Evolutionary conservation across 768 basidiomycete species (phyloP), one percentile per base, ranked within the genome.

Genomic region (Coprinopsis marcescibilis): DNA sequence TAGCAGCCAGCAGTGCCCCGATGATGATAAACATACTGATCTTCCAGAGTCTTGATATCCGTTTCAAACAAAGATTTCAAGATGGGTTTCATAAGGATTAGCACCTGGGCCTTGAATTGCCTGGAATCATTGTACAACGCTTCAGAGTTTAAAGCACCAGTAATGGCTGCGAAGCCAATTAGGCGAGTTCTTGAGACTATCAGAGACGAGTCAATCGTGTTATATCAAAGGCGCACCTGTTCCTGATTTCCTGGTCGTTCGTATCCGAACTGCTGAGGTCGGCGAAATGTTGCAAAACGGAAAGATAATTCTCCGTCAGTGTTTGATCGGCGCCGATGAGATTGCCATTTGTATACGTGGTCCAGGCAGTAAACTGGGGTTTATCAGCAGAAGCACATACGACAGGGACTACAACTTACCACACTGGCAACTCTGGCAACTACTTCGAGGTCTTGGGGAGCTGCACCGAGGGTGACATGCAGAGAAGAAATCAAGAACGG

Each of bases 331-430:
- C 78, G 21, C 87, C 89, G 52, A 94, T 81, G 32, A 87, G 69
- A 45, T 82, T 81, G 0, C 91, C 90, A 54, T 94, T 85, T 17
- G 93, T 91, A 54, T 83, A 96, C 13, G 92, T 93, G 15, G 86
- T 85, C 85, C 90, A 97, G 1, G 90, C 85, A 2, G 85, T 88
- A 57, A 95, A 91, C 86, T 93, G 25, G n/a, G 17, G 2, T 6
- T 15, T 11, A 19, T 39, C n/a, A 24, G 37, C 10, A 17, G 29
- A 21, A 29, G 23, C 30, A 19, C 19, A 44, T 48, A 33, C 42
- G 19, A 32, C 17, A 21, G 20, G 14, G 42, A 26, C 50, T 47
- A 3, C 15, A 4, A 75, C 87, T 56, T 61, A 91, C 91, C 44
- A 92, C 79, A 57, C 77, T 85, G 17, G 90, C 90, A 10, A 85